Base-by-base conservation (phyloP, 163 green algal species). In the Chlorella variabilis region DNA sequence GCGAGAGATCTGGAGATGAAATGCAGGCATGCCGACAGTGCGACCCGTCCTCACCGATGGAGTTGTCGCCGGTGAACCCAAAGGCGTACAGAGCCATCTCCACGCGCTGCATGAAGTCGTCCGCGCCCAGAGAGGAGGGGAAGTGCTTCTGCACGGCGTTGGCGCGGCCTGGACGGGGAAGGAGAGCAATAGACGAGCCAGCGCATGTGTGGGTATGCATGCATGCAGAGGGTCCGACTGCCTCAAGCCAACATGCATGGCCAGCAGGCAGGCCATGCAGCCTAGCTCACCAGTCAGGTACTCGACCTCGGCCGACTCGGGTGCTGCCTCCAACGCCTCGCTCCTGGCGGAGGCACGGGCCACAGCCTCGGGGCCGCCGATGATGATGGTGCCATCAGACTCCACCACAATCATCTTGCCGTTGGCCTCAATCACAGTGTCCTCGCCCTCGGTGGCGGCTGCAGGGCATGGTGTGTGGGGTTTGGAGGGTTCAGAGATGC, bases 1-100 rank as follows among this genome's bases (percentile, higher is more conserved):
- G 45, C 45, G 45, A 54, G 15, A 54, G n/a, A n/a, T n/a, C n/a
- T n/a, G n/a, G n/a, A n/a, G n/a, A n/a, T n/a, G n/a, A 11, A 54
- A 54, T 54, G 27, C 29, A 67, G 9, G 6, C 29, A 27, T 38
- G 27, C n/a, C 59, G 4, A 38, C 27, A 36, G n/a, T 2, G 27
- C 4, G 0, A 29, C 21, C 4, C 1, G 7, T 29, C 17, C 74
- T 29, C 77, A 88, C 90, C 89, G 77, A 98, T 97, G 56, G 87
- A 86, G 88, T 98, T 98, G 69, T 95, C 90, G 36, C 90, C 90
- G 9, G 82, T 93, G 80, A 96, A 96, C 67, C 93, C 93, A 77
- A 91, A 91, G 34, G 83, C 86, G 48, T 86, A 90, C 5, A 93
- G 88, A 1, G 84, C 88, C 29, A 94, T 88, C 84, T 94, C 87